These are phyloP conservation scores for Emmonsia crescens DNA, from an alignment of 2,329 filamentous ascomycete species.

Conservation along the genomic window DNA sequence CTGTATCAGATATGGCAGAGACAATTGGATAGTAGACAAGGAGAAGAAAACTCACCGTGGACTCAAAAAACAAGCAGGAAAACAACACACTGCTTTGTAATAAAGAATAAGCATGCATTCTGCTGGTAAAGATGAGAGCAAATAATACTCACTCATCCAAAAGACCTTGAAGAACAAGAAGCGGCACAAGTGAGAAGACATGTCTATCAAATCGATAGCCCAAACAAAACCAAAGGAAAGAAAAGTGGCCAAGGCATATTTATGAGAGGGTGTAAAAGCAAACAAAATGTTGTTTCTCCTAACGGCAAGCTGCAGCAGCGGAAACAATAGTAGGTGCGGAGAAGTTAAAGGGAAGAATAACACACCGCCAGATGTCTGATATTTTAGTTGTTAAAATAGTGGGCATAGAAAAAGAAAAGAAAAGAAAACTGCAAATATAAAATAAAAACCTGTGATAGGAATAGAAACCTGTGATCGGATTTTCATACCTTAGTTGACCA, in stretches of 20 bases:
- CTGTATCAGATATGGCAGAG: not conserved
- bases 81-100: not conserved
- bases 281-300: not conserved
- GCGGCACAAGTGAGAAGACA: not conserved
- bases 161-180: not conserved
- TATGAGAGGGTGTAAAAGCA: not conserved
- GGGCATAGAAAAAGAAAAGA: too few relatives aligned
- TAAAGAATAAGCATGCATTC: not conserved
- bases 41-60: not conserved
- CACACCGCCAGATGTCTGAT: not conserved
- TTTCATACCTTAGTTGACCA: too few relatives aligned
- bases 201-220: not conserved
- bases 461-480: too few relatives aligned
- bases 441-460: too few relatives aligned
- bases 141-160: not conserved
- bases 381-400: not conserved
- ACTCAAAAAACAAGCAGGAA: not conserved
- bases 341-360: not conserved
- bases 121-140: not conserved
- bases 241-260: not conserved
- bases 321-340: not conserved
- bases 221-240: not conserved
- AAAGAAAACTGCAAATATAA: too few relatives aligned
- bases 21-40: not conserved
- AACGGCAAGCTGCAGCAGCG: not conserved